Base-by-base conservation (phyloP, 108 stramenopile species). In the Skeletonema grethae region DNA sequence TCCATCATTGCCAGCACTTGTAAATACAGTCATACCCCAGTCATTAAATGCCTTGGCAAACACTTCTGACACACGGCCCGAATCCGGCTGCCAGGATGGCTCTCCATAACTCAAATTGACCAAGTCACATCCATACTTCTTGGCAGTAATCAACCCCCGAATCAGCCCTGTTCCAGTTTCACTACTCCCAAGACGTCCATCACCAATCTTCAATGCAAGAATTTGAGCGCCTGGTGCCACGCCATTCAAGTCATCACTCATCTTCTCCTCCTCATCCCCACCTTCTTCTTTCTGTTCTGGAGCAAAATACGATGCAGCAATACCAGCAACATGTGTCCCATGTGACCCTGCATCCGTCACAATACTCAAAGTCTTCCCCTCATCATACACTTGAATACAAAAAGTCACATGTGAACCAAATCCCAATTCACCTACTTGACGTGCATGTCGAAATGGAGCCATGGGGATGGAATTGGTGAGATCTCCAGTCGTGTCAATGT, bases 301-400 rank as follows among this genome's bases (percentile, higher is more conserved):
- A 11, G 56, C 61, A 73, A 79, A 76, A 63, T 78, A 72, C 5
- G 84, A 90, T 10, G 89, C 94, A 9, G 90, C 82, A 72, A 97
- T 97, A 20, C 85, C 90, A 4, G 95, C 95, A 8, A 98, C 97
- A 66, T 98, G 97, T 1, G 95, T 93, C 7, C 95, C 97, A 84
- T 98, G 97, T 2, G 92, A 79, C 12, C 93, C 92, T 2, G 89
- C 87, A 72, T 96, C 94, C 5, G 72, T 77, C 18, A 96, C 94
- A 61, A 98, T 87, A 65, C 75, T 84, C 16, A 96, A 65, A 1
- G 86, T 60, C 9, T 69, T 70, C 0, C 91, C 95, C 5, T 94
- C 87, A 35, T 95, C 85, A 70, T 88, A 96, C 32, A 96, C 65
- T 59, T 95, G 82, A 55, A 96, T 73, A 36, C 85, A 83, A 69